Conservation (phyloP, 2,329 filamentous ascomycete species). For the Fusarium abutilonis region DNA sequence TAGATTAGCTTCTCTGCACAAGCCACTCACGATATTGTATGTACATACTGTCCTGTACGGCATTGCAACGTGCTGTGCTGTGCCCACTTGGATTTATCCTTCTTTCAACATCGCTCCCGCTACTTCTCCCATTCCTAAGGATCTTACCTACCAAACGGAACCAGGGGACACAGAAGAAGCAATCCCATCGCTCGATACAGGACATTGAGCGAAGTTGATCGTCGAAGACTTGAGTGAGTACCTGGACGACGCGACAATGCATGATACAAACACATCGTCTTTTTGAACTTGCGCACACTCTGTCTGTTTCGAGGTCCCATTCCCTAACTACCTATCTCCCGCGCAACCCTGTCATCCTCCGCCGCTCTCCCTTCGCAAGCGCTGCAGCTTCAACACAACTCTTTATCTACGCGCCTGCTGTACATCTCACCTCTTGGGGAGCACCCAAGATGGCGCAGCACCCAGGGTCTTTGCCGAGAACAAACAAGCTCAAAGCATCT, state of each 20-base stretch:
- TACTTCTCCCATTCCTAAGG: conserved; percentile 1
- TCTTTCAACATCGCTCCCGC: conserved; percentile 19
- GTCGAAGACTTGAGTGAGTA: conserved; percentile 28
- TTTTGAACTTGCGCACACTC: not conserved
- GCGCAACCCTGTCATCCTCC: not conserved
- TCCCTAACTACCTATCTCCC: not conserved
- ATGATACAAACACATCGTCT: not conserved
- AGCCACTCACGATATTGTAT: conserved; percentile 34
- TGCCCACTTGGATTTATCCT: conserved; percentile 14
- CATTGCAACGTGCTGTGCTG: not conserved
- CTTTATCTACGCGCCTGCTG: conserved; percentile 16
- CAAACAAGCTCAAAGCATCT: conserved; percentile 29
- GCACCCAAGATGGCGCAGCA: conserved; percentile 28
- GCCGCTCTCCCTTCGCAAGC: conserved; percentile 19
- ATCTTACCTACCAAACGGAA: not conserved
- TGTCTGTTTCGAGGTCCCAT: conserved; percentile 1
- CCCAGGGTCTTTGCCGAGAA: conserved; percentile 13
- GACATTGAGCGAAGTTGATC: conserved; percentile 6
- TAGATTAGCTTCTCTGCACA: conserved; percentile 31
- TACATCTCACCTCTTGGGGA: conserved; percentile 1
- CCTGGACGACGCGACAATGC: conserved; percentile 13
- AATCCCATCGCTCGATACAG: conserved; percentile 5
- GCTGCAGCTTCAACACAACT: conserved; percentile 4
- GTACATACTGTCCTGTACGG: not conserved
- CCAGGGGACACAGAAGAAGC: not conserved